These are phyloP conservation scores for Smithsoniella earleae DNA, from an alignment of 163 green algal genomes.

Conservation along the genomic window DNA sequence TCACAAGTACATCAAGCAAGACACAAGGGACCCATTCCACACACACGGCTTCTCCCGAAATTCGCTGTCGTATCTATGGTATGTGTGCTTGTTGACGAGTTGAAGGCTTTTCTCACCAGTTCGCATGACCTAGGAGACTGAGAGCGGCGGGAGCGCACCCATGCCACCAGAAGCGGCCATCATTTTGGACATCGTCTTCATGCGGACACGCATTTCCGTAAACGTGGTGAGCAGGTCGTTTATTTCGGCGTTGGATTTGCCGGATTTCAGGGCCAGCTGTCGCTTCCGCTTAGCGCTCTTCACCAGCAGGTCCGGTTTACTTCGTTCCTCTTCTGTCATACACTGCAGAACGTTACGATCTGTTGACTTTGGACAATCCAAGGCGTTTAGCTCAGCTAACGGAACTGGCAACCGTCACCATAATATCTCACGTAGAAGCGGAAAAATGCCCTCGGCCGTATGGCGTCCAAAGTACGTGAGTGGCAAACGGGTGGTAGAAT, in stretches of 20 bases:
- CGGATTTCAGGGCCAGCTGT: constrained; percentile 66
- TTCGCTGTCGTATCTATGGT: not conserved
- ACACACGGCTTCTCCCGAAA: not conserved
- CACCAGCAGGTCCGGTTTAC: constrained; percentile 70
- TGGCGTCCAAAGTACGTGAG: too few species aligned
- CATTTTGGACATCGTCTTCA: constrained; percentile 55
- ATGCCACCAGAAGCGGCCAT: constrained; percentile 39
- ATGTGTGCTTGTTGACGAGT: too few species aligned
- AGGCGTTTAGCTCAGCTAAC: not conserved
- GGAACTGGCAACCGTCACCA: too few species aligned
- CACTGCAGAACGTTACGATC: not conserved
- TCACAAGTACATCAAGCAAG: not conserved
- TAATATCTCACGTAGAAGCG: too few species aligned
- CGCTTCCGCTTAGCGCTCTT: constrained; percentile 54
- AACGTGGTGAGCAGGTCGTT: constrained; percentile 60
- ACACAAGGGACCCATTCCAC: not conserved
- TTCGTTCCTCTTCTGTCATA: constrained; percentile 50
- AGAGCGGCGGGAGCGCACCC: not conserved
- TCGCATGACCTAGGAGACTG: not conserved
- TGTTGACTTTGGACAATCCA: not conserved
- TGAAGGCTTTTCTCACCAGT: too few species aligned
- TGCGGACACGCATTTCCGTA: constrained; percentile 49
- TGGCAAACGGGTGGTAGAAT: too few species aligned
- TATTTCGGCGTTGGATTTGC: constrained; percentile 67
- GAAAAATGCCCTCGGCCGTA: too few species aligned